These are phyloP conservation scores for Ettlia oleoabundans DNA, from an alignment of 139 green algal species.

Conservation along the genomic window DNA sequence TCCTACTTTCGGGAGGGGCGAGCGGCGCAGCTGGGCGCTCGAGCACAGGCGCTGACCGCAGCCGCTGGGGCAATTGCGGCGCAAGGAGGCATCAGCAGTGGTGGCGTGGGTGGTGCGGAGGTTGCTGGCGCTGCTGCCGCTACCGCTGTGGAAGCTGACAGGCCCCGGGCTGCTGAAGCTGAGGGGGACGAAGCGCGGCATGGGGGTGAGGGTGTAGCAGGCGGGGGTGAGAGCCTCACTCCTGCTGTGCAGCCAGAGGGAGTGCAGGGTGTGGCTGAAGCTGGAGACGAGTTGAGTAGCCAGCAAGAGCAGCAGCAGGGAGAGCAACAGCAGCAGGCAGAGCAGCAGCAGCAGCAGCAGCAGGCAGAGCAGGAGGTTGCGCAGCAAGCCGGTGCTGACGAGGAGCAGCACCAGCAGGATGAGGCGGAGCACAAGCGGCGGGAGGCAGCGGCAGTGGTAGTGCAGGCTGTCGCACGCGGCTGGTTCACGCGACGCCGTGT, in stretches of 20 bases:
- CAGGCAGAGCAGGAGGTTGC: neutral
- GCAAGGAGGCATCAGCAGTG: too few relatives aligned
- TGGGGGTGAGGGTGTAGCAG: too few relatives aligned
- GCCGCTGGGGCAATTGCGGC: neutral
- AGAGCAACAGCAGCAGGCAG: neutral
- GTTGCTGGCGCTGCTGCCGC: too few relatives aligned
- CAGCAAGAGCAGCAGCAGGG: conserved; percentile 48
- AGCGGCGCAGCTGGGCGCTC: conserved; percentile 41
- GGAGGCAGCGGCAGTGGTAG: conserved; percentile 72
- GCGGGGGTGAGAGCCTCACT: too few relatives aligned
- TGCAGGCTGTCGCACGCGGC: conserved; percentile 75
- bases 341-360: neutral
- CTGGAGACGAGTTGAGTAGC: neutral
- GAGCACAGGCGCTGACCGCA: neutral
- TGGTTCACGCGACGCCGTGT: conserved; percentile 68
- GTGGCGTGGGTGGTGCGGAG: too few relatives aligned
- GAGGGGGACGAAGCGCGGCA: too few relatives aligned
- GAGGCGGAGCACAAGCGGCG: neutral
- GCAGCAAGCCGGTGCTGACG: neutral
- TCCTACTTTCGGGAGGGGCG: conserved; percentile 81
- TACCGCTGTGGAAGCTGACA: too few relatives aligned
- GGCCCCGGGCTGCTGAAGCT: too few relatives aligned
- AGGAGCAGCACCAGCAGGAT: neutral
- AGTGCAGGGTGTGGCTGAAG: neutral
- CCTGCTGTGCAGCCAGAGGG: too few relatives aligned